A percentile compares a stretch with the other conserved stretches of the same genome.
phyloP scores from a whole-genome alignment of 305 asterid genomes.

The Fraxinus floribunda region DNA sequence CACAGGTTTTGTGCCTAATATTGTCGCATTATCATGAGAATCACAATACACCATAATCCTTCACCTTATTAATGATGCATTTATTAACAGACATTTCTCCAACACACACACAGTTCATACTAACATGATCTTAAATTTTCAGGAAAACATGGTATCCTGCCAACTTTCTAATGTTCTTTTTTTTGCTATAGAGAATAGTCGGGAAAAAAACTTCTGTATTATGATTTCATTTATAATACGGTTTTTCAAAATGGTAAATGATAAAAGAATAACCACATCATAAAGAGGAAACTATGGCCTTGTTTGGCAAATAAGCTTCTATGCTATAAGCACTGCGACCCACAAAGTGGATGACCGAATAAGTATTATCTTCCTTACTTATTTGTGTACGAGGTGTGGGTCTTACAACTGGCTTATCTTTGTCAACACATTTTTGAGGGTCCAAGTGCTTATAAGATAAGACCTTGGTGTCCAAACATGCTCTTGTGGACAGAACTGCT shows the following conservation, averaged over 20 bases:
- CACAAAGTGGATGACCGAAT: neutral
- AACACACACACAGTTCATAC: neutral
- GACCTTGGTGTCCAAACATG: neutral
- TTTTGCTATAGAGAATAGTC: neutral
- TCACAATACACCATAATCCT: neutral
- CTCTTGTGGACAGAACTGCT: neutral
- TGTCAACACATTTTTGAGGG: neutral
- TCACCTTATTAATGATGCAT: neutral
- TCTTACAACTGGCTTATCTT: neutral
- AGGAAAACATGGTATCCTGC: neutral
- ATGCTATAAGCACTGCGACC: neutral
- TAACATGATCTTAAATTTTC: neutral
- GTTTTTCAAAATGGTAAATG: neutral
- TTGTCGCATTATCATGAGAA: constrained; percentile 2
- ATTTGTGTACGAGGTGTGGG: neutral
- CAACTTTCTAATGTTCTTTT: neutral
- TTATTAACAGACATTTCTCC: neutral
- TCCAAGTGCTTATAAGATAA: neutral
- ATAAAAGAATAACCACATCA: neutral
- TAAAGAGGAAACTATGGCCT: neutral
- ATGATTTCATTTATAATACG: neutral
- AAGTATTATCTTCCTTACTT: neutral
- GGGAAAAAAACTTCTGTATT: neutral
- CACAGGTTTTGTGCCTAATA: constrained; percentile 60
- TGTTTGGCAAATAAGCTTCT: neutral